Conservation (phyloP, 148 eudicot genomes). For the Rheum nobile region DNA sequence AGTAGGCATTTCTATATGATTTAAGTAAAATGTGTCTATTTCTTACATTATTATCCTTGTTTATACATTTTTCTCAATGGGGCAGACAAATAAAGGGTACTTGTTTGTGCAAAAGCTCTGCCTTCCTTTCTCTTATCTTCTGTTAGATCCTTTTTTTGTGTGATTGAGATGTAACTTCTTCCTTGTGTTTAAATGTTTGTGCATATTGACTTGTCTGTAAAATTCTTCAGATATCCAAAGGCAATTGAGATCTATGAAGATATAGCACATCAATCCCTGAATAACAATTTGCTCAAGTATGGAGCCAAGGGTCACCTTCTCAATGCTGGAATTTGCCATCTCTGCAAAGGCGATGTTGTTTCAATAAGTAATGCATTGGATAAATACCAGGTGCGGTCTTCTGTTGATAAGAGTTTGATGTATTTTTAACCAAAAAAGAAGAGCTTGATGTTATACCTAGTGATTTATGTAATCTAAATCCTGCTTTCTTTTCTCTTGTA, state of each 20-base stretch:
- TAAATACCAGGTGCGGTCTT: constrained; percentile 42
- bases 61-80: neutral
- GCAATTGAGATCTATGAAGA: constrained; percentile 66
- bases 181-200: neutral
- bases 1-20: neutral
- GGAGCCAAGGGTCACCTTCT: constrained; percentile 74
- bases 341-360: constrained; percentile 56
- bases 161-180: neutral
- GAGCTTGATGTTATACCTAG: neutral
- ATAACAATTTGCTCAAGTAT: constrained; percentile 45
- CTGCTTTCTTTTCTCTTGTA: constrained; percentile 16
- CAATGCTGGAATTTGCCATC: constrained; percentile 78
- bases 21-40: neutral
- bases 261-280: constrained; percentile 47
- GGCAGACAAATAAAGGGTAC: neutral
- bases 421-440: too few relatives aligned
- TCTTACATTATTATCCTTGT: neutral
- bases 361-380: constrained; percentile 57
- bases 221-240: constrained; percentile 40
- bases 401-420: neutral
- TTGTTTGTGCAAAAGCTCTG: neutral
- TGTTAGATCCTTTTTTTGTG: neutral
- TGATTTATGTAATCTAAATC: neutral
- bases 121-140: neutral
- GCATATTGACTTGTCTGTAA: neutral